These are phyloP conservation scores for Nissolia schottii DNA, from an alignment of 306 rosid genomes.

Conservation along the genomic window DNA sequence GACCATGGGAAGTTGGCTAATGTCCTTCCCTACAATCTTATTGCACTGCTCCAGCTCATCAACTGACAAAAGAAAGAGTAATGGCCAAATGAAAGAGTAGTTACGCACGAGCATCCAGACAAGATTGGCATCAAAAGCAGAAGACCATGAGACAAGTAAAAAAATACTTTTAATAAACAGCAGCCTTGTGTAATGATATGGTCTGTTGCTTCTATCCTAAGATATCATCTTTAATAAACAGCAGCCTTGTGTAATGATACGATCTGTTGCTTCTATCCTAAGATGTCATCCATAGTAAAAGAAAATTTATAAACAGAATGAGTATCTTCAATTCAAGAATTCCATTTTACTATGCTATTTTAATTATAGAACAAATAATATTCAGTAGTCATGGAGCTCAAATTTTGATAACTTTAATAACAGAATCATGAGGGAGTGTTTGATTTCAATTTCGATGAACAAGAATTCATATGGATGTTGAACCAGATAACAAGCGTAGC, in stretches of 20 bases:
- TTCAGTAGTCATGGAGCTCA: neutral
- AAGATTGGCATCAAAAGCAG: neutral
- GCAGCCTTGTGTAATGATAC: neutral
- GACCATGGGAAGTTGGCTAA: conserved; percentile 28
- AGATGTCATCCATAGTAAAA: neutral
- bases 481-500: neutral
- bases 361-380: neutral
- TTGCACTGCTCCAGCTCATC: conserved; percentile 97
- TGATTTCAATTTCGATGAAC: neutral
- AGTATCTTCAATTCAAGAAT: conserved; percentile 1
- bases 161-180: neutral
- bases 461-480: conserved; percentile 5
- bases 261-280: conserved; percentile 17
- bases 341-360: neutral
- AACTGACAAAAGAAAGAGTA: conserved; percentile 51
- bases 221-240: neutral
- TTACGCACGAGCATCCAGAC: neutral
- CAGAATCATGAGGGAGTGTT: conserved; percentile 6
- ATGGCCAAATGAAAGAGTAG: conserved; percentile 9
- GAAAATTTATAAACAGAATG: neutral
- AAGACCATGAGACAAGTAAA: neutral
- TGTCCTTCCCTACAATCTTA: conserved; percentile 77
- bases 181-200: neutral
- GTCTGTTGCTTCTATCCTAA: conserved; percentile 15
- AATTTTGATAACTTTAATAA: neutral